Conservation (phyloP, 1,284 basidiomycete genomes). For the Trichosporon sp. region DNA sequence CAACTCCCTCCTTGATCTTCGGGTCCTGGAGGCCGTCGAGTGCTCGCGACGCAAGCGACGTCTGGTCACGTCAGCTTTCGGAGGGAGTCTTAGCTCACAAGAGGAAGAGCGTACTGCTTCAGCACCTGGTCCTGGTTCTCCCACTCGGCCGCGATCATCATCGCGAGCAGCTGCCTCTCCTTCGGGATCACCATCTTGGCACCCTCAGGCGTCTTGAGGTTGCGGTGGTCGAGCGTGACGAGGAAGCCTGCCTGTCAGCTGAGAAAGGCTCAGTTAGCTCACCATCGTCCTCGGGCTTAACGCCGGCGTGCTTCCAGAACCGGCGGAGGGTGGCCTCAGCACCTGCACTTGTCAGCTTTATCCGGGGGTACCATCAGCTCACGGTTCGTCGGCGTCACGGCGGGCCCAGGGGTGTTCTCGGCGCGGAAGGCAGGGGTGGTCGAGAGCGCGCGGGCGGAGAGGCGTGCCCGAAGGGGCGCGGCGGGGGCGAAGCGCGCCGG, state of each 20-base stretch:
- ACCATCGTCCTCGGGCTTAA: slow-evolving; percentile 58
- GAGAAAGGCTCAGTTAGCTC: slow-evolving; percentile 2
- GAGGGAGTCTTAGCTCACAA: slow-evolving; percentile 57
- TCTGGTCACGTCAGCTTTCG: slow-evolving; percentile 54
- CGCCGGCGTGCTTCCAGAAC: slow-evolving; percentile 83
- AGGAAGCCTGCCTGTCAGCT: slow-evolving; percentile 52
- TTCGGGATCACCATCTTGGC: slow-evolving; percentile 67
- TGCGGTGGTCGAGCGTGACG: slow-evolving; percentile 76
- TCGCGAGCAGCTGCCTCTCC: slow-evolving; percentile 67
- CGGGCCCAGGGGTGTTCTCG: slow-evolving; percentile 25
- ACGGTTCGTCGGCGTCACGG: slow-evolving; percentile 14
- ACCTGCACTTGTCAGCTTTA: slow-evolving; percentile 53
- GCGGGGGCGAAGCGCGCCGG: background rate
- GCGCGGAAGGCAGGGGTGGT: background rate
- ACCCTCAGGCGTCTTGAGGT: slow-evolving; percentile 82
- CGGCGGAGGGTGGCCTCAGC: slow-evolving; percentile 77
- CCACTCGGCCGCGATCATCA: slow-evolving; percentile 92
- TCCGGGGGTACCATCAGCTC: background rate
- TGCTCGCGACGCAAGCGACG: slow-evolving; percentile 80
- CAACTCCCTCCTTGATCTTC: slow-evolving; percentile 61
- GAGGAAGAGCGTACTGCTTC: slow-evolving; percentile 85
- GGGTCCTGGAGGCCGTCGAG: slow-evolving; percentile 71
- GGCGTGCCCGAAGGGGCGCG: background rate
- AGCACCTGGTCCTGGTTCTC: slow-evolving; percentile 81
- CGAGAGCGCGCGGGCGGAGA: background rate